A percentile compares a stretch with the other conserved stretches of the same genome.
Evolutionary conservation across 768 basidiomycete genomes (phyloP).

Genomic region (Tephrocybe sp.): DNA sequence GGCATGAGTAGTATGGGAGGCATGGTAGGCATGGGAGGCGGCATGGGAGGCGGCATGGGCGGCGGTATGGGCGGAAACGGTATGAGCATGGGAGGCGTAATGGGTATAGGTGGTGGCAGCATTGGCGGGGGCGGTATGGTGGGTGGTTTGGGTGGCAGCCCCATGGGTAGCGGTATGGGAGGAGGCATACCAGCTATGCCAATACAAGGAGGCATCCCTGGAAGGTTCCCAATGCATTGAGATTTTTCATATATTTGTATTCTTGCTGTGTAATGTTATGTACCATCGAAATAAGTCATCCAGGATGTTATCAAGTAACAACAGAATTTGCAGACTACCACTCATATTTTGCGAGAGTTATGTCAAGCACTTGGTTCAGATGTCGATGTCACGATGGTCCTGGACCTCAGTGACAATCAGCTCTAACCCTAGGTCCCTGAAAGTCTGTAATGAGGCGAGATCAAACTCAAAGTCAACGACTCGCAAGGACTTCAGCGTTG

Average conservation of each 20-base stretch:
- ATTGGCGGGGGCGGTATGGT: conserved; percentile 22
- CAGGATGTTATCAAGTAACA: neutral
- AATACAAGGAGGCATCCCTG: conserved; percentile 28
- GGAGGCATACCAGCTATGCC: conserved; percentile 30
- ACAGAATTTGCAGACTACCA: neutral
- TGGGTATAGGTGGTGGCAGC: conserved; percentile 22
- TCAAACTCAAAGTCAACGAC: too few relatives aligned
- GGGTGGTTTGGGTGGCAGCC: conserved; percentile 21
- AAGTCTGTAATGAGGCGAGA: neutral
- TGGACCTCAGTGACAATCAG: neutral
- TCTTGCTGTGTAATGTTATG: conserved; percentile 10
- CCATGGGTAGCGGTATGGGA: conserved; percentile 24
- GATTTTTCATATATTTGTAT: conserved; percentile 7
- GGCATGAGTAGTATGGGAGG: conserved; percentile 7
- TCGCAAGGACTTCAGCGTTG: neutral
- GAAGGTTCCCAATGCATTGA: conserved; percentile 30
- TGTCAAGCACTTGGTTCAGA: too few relatives aligned
- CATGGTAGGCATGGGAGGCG: neutral
- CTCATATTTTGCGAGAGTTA: too few relatives aligned
- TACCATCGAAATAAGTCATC: conserved; percentile 10
- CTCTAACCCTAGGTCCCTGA: neutral
- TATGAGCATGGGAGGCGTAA: conserved; percentile 23
- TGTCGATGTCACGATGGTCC: neutral
- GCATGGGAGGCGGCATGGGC: conserved; percentile 19
- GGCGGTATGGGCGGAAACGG: conserved; percentile 6